phyloP scores from a whole-genome alignment of 495 filamentous ascomycete species.

The Podospora sp. region DNA sequence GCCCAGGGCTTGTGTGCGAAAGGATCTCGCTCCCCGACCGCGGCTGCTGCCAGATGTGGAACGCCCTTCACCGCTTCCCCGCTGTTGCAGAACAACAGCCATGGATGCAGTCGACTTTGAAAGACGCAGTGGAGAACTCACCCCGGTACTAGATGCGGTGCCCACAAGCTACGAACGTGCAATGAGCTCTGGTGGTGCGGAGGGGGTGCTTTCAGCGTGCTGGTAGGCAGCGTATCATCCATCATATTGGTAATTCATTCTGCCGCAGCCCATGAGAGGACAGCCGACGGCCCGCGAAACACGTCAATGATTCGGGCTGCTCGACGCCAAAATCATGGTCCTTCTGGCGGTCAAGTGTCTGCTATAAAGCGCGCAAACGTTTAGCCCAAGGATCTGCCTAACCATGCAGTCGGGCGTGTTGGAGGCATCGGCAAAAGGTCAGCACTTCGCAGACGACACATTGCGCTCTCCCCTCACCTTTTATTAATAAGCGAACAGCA shows the following conservation, averaged over 20 bases:
- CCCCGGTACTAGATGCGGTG: background rate
- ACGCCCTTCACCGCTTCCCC: background rate
- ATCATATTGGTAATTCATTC: background rate
- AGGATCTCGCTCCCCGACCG: background rate
- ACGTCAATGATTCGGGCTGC: too few species aligned
- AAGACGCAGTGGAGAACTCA: background rate
- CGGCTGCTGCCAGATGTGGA: background rate
- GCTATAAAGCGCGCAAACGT: background rate
- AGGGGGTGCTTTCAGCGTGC: too few species aligned
- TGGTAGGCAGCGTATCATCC: too few species aligned
- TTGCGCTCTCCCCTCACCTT: background rate
- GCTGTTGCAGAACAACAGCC: background rate
- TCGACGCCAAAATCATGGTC: background rate
- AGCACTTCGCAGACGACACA: background rate
- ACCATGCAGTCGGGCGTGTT: conserved; percentile 1
- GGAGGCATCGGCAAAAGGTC: background rate
- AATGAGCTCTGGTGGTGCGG: too few species aligned
- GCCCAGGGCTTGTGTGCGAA: background rate
- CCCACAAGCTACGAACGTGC: too few species aligned
- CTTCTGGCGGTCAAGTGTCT: background rate
- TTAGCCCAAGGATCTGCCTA: conserved; percentile 12
- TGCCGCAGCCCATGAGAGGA: background rate
- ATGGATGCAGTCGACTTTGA: background rate
- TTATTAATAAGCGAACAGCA: background rate
- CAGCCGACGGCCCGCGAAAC: too few species aligned